Conservation (phyloP, 495 filamentous ascomycete species). For the Hypoxylon cercidicola region DNA sequence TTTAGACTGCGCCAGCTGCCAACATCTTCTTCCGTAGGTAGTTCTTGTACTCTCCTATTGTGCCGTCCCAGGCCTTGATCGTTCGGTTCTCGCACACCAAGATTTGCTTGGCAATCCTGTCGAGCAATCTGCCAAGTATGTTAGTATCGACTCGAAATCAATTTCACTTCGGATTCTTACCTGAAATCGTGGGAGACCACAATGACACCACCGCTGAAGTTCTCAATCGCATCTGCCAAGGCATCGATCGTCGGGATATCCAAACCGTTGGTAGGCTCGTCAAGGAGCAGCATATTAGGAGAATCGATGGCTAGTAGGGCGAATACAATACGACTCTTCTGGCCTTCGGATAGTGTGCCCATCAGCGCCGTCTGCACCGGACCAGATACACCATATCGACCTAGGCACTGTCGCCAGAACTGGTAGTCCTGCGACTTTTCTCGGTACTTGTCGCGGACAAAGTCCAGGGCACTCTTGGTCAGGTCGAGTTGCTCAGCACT, state of each 20-base stretch:
- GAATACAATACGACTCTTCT: constrained; percentile 98
- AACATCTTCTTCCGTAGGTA: constrained; percentile 98
- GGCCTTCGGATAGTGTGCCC: constrained; percentile 96
- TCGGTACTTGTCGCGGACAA: constrained; percentile 94
- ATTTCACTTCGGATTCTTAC: constrained; percentile 56
- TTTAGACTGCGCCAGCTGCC: constrained; percentile 69
- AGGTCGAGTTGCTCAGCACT: constrained; percentile 97
- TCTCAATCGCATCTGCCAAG: constrained; percentile 96
- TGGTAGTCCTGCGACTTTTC: constrained; percentile 95
- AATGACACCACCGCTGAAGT: constrained; percentile 94
- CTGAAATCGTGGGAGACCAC: constrained; percentile 99
- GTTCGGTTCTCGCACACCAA: constrained; percentile 98
- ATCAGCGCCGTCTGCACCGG: constrained; percentile 96
- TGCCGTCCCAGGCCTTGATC: constrained; percentile 86
- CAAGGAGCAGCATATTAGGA: constrained; percentile 97
- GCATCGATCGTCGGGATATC: constrained; percentile 99
- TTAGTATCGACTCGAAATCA: constrained; percentile 31
- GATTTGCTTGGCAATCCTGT: constrained; percentile 99
- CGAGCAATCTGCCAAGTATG: constrained; percentile 73
- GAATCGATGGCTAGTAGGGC: constrained; percentile 94
- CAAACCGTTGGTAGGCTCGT: constrained; percentile 99
- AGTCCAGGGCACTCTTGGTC: constrained; percentile 97
- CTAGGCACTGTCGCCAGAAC: constrained; percentile 98
- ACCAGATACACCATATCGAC: constrained; percentile 89
- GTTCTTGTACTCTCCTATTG: constrained; percentile 96